Base-by-base conservation (phyloP, 768 basidiomycete species). In the Psilocybe cubensis region DNA sequence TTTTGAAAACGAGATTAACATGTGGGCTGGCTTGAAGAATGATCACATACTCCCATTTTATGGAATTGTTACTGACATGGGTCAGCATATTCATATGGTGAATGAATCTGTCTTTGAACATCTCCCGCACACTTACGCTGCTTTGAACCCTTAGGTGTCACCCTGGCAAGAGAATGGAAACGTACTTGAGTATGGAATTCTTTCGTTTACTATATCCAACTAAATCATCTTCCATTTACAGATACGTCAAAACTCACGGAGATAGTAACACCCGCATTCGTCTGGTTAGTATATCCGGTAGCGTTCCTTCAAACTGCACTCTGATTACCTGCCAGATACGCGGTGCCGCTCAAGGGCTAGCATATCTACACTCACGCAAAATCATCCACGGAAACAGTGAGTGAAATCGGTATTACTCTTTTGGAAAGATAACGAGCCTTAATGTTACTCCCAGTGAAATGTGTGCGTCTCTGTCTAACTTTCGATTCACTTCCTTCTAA, bases 81-180 rank as follows among this genome's bases (percentile, higher is more conserved):
- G 81, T 0, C 76, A 71, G 38, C 74, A 78, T 41, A 71, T 85
- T 45, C 76, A 84, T 61, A 83, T 82, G 66, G 84, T 76, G 63
- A 68, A 61, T 43, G 18, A 40, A 17, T n/a, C 48, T 53, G 14
- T 21, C 27, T 10, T 23, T 31, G 12, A 29, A 21, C 12, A 35
- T 29, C 25, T 25, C 41, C 5, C 27, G 1, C 18, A 3, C 45
- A 38, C 25, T 31, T 29, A 23, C 24, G 31, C 21, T 27, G 21
- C 52, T n/a, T 4, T 21, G 24, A 49, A 4, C 31, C 55, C 35
- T 56, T 50, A 65, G 64, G 83, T 87, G 28, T 85, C 85, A 9
- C 82, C 84, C 4, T 87, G 85, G 85, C 83, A 85, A 70, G 74
- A 77, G 31, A 78, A 84, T 61, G 83, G 83, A 40, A 82, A 86